These are phyloP conservation scores for Hanseniaspora taiwanica DNA, from an alignment of 805 yeast species.

Conservation along the genomic window DNA sequence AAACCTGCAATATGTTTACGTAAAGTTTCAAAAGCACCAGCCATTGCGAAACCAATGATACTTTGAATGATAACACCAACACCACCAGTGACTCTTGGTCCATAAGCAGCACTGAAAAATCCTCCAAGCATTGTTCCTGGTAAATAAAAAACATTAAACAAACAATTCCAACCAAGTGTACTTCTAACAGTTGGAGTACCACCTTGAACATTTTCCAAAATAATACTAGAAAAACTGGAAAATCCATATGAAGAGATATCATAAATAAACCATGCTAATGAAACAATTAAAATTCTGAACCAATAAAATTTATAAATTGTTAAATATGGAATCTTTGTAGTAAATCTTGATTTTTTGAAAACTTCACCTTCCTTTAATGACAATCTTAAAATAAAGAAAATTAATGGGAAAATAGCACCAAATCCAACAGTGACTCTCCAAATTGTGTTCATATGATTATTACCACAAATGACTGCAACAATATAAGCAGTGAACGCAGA, in stretches of 20 bases:
- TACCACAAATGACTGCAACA: conserved; percentile 67
- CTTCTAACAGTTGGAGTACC: conserved; percentile 46
- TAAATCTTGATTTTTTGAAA: conserved; percentile 56
- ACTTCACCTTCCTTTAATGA: conserved; percentile 63
- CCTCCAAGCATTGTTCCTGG: conserved; percentile 94
- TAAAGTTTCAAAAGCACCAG: conserved; percentile 49
- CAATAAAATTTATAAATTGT: conserved; percentile 69
- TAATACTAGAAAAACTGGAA: conserved; percentile 69
- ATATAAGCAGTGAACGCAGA: conserved; percentile 81
- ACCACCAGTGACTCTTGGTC: conserved; percentile 73
- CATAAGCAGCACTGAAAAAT: conserved; percentile 65
- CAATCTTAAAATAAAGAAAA: conserved; percentile 65
- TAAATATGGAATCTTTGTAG: conserved; percentile 51
- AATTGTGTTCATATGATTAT: conserved; percentile 59
- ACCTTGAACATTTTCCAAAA: conserved; percentile 44
- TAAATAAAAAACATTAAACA: conserved; percentile 73
- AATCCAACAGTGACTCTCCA: conserved; percentile 89
- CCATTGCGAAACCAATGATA: conserved; percentile 72
- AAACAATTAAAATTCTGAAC: conserved; percentile 59
- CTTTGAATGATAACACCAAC: conserved; percentile 64
- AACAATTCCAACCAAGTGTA: conserved; percentile 87
- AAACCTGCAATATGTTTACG: conserved; percentile 59
- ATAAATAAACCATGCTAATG: conserved; percentile 81
- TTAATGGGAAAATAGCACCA: conserved; percentile 79
- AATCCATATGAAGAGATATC: conserved; percentile 83